Conservation (phyloP, 805 yeast genomes). For the Metschnikowia hibisci region DNA sequence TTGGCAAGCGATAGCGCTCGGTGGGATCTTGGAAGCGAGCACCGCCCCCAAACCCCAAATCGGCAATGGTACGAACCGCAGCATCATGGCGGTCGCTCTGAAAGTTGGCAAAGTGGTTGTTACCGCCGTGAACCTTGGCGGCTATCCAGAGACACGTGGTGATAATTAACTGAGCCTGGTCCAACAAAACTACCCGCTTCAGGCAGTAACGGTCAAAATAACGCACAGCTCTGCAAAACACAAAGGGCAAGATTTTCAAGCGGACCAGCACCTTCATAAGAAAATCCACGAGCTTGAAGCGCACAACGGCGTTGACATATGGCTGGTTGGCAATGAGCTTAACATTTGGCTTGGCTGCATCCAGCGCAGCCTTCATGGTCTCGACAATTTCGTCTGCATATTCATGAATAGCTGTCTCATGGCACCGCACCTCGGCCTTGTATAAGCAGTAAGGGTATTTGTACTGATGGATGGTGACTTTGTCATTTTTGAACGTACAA, state of each 20-base stretch:
- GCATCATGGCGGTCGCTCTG: conserved; percentile 10
- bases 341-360: conserved; percentile 44
- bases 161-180: conserved; percentile 86
- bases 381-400: conserved; percentile 49
- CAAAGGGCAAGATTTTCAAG: conserved; percentile 62
- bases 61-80: conserved; percentile 29
- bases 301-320: conserved; percentile 67
- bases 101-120: conserved; percentile 57
- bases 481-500: conserved; percentile 11
- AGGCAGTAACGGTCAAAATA: conserved; percentile 90
- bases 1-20: conserved; percentile 69
- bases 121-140: conserved; percentile 76
- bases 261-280: conserved; percentile 65
- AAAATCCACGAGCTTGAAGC: conserved; percentile 76
- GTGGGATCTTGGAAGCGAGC: conserved; percentile 67
- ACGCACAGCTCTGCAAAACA: conserved; percentile 64
- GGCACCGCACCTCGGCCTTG: conserved; percentile 46
- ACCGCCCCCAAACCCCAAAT: conserved; percentile 46
- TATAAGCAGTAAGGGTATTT: conserved; percentile 51
- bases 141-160: conserved; percentile 93
- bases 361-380: conserved; percentile 30
- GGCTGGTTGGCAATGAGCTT: conserved; percentile 80
- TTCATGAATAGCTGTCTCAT: conserved; percentile 44
- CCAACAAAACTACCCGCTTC: conserved; percentile 74
- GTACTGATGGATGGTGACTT: conserved; percentile 29